These are phyloP conservation scores for Mortierella sp. DNA, from an alignment of 371 early-diverging fungal species.

Conservation along the genomic window DNA sequence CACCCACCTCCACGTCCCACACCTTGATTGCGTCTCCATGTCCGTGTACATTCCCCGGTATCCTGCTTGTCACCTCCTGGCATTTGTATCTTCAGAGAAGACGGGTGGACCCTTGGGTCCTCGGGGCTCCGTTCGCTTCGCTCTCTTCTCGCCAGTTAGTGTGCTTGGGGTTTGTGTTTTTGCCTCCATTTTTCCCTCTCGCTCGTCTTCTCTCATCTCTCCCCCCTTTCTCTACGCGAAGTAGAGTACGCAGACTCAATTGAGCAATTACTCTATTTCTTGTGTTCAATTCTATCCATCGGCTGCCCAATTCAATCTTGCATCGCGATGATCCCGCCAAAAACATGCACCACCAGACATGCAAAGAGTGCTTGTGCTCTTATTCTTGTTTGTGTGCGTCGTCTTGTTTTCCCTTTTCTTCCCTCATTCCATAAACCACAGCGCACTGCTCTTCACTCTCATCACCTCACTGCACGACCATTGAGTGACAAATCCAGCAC, in stretches of 20 bases:
- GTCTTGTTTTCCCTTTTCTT: not conserved
- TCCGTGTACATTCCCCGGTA: too few species aligned
- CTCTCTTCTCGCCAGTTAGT: not conserved
- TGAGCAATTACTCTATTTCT: not conserved
- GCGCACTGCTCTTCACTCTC: not conserved
- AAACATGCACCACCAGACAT: too few species aligned
- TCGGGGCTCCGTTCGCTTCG: not conserved
- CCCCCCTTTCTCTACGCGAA: constrained; percentile 1
- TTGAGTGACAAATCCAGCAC: not conserved
- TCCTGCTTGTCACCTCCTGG: too few species aligned
- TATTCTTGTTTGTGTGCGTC: not conserved
- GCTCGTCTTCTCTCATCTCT: not conserved
- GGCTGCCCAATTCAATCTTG: not conserved
- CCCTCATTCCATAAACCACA: constrained; percentile 4
- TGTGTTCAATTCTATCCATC: constrained; percentile 5
- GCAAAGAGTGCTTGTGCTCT: too few species aligned
- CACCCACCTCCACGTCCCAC: too few species aligned
- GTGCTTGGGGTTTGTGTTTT: too few species aligned
- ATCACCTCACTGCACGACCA: not conserved
- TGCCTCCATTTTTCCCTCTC: constrained; percentile 6
- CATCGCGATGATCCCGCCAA: not conserved
- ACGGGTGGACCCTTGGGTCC: too few species aligned
- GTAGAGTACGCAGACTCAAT: not conserved
- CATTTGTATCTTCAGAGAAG: too few species aligned
- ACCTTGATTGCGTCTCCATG: too few species aligned